Evolutionary conservation across 257 asterid species (phyloP), one percentile per base, ranked within the genome.

Genomic region (Capsicum chinense): DNA sequence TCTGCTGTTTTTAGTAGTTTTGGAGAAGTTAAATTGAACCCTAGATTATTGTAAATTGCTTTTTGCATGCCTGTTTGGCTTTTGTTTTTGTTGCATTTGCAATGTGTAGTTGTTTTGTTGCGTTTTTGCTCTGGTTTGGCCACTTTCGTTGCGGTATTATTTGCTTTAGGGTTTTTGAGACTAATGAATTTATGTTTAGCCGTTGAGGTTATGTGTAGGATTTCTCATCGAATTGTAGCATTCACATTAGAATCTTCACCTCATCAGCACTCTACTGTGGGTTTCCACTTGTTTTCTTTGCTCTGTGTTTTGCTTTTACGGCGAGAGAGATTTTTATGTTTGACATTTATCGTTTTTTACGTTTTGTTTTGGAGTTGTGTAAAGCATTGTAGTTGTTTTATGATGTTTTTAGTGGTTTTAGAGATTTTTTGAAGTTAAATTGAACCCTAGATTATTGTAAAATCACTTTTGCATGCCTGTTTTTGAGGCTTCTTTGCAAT

Each of bases 131-230:
- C 19, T 21, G 47, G 52, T 52, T 52, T 76, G 3, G 26, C 54
- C 26, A 8, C 48, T 76, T 54, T 26, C 14, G 0, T 21, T 76
- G 63, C 47, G 1, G 5, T 76, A 52, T 21, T 13, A 76, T 76
- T 42, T 54, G 15, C 48, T 52, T 26, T 76, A 54, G 81, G 81
- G 81, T 76, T 76, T 52, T 76, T 52, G 64, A 26, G 64, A 76
- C 50, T 26, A 14, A 0, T 21, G 81, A 54, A 76, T 26, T 76
- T 26, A 76, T 74, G 59, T 26, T 50, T 39, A 39, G 44, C 44
- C 44, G 44, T 39, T 39, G 44, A 39, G 44, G 44, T 39, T 39
- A 3, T 39, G 44, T 39, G 44, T 39, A 39, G 44, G 44, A 39
- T 39, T 39, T 39, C 44, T 39, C 5, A 39, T 76, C 64, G 47